Base-by-base conservation (phyloP, 2,329 filamentous ascomycete genomes). In the Colletotrichum sp. region DNA sequence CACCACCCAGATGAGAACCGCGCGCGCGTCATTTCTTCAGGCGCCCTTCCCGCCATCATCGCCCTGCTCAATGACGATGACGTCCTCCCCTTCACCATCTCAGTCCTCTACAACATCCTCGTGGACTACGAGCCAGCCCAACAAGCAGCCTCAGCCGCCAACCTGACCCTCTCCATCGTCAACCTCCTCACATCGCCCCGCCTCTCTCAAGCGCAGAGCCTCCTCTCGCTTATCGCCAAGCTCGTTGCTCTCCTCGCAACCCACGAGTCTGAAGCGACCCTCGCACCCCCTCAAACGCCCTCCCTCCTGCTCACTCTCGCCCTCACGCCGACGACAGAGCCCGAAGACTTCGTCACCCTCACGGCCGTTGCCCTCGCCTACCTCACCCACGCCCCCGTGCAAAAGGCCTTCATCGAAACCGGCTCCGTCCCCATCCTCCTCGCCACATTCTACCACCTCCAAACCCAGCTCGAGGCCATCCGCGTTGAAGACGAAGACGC, bases 111-210 rank as follows among this genome's bases (percentile, higher is more conserved):
- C 82, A 93, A 93, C 79, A 87, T 92, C 64, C 88, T 91, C 71
- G 88, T 93, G 16, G 92, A 93, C 80, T 93, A 92, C 80, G 90
- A 90, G 78, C 89, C 90, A 6, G 90, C 91, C 18, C 92, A 93
- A 78, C 87, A 90, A 10, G 90, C 90, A 15, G 67, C 67, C 12
- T 91, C 88, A 12, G 83, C 90, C 76, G 88, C 88, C 5, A 83
- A 84, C 6, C 83, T 93, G 26, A 91, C 87, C 77, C 83, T 81
- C 18, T 84, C 85, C 8, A 85, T 93, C 44, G 83, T 91, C 49
- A 80, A 84, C 13, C 84, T 92, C 18, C 83, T 93, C 18, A 85
- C 86, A 1, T 85, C 88, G 4, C 86, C 88, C 0, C 84, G 84
- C 8, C 81, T 90, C 24, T 81, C 82, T 21, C 80, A 86, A 30